These are phyloP conservation scores for Cicer pinnatifidum DNA, from an alignment of 306 rosid genomes.

Conservation along the genomic window DNA sequence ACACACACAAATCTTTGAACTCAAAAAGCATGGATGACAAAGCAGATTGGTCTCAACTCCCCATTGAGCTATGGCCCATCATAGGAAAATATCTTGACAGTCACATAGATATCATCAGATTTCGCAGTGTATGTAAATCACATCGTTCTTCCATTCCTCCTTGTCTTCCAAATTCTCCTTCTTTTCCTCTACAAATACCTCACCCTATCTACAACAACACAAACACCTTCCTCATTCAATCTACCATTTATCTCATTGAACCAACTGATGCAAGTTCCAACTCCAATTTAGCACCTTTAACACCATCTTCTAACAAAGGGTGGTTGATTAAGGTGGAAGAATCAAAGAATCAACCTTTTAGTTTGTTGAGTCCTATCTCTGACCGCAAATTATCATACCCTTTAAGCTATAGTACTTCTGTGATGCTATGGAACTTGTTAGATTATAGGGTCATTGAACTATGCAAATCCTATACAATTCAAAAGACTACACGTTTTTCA, in stretches of 20 bases:
- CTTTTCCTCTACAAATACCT: slow-evolving; percentile 50
- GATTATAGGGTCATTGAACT: slow-evolving; percentile 46
- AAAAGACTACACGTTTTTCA: neutral
- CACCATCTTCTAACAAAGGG: slow-evolving; percentile 38
- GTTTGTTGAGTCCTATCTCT: slow-evolving; percentile 50
- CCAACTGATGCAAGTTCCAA: slow-evolving; percentile 16
- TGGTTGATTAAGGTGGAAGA: slow-evolving; percentile 54
- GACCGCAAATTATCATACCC: slow-evolving; percentile 35
- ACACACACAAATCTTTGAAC: neutral
- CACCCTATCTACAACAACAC: slow-evolving; percentile 10
- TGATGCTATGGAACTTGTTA: slow-evolving; percentile 40
- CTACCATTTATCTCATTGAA: slow-evolving; percentile 49
- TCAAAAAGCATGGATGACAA: slow-evolving; percentile 28
- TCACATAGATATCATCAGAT: slow-evolving; percentile 56
- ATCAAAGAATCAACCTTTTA: slow-evolving; percentile 30
- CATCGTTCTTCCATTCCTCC: slow-evolving; percentile 59
- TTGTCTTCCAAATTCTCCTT: slow-evolving; percentile 39
- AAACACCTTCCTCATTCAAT: slow-evolving; percentile 15
- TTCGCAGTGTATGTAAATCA: slow-evolving; percentile 57
- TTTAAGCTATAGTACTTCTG: neutral
- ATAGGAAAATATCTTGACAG: slow-evolving; percentile 52
- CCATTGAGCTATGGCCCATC: slow-evolving; percentile 57
- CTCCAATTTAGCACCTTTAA: slow-evolving; percentile 8
- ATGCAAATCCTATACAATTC: slow-evolving; percentile 48
- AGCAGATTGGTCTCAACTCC: slow-evolving; percentile 62